Percentiles rank a stretch among this genome's conserved stretches.
phyloP scores from a whole-genome alignment of 1,284 basidiomycete species.

The Ceratorhiza oryzae-sativae region DNA sequence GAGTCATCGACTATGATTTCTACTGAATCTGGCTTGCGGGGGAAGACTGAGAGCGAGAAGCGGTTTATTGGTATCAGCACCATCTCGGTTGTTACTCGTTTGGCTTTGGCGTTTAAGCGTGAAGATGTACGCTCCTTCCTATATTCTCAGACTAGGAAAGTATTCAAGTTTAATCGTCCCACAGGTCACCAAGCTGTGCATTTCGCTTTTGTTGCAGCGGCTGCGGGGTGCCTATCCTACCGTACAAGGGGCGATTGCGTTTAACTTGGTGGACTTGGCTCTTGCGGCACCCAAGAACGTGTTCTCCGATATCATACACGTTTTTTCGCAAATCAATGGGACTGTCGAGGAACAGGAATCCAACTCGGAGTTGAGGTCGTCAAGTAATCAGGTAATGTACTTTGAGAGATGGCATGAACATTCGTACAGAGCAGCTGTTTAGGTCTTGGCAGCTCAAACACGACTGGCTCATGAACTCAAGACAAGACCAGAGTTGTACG shows the following conservation, averaged over 20 bases:
- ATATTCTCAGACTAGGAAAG: not conserved
- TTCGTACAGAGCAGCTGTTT: slow-evolving; percentile 8
- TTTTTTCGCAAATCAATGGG: slow-evolving; percentile 83
- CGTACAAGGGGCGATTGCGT: slow-evolving; percentile 89
- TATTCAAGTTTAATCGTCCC: not conserved
- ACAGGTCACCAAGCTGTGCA: slow-evolving; percentile 82
- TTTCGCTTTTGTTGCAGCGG: slow-evolving; percentile 92
- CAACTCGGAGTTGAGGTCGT: slow-evolving; percentile 72
- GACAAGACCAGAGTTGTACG: slow-evolving; percentile 75
- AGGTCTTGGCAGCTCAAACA: slow-evolving; percentile 88
- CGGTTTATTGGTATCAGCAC: slow-evolving; percentile 87
- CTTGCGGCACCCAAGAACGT: slow-evolving; percentile 77
- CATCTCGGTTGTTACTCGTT: slow-evolving; percentile 83
- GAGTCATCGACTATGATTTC: slow-evolving; percentile 62
- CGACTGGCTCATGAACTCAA: slow-evolving; percentile 80
- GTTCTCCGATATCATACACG: slow-evolving; percentile 85
- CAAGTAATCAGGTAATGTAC: slow-evolving; percentile 76
- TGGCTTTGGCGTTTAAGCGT: slow-evolving; percentile 81
- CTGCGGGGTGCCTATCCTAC: slow-evolving; percentile 82
- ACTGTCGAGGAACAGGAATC: slow-evolving; percentile 76
- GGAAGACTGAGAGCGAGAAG: slow-evolving; percentile 83
- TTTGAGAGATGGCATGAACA: slow-evolving; percentile 43
- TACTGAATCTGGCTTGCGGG: slow-evolving; percentile 64
- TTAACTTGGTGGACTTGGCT: slow-evolving; percentile 90
- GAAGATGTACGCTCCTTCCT: slow-evolving; percentile 67